A percentile compares a stretch with the other conserved stretches of the same genome.
phyloP scores from a whole-genome alignment of 2,329 filamentous ascomycete species.

The Beauveria scarabaeidicola region DNA sequence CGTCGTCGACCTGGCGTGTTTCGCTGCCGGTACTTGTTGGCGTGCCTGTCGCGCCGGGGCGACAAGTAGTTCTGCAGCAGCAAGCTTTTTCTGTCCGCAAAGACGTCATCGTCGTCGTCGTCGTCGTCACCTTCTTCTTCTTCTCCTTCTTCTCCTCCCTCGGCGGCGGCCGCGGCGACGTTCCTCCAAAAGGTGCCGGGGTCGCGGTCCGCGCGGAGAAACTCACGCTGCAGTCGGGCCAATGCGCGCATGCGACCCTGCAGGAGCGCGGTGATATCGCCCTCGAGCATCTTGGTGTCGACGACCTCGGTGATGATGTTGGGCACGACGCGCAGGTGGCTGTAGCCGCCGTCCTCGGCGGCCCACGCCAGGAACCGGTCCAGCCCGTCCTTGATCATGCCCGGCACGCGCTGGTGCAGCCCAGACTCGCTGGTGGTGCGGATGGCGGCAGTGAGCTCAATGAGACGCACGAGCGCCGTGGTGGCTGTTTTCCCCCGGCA shows the following conservation, averaged over 20 bases:
- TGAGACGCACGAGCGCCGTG: slow-evolving; percentile 28
- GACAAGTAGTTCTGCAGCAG: slow-evolving; percentile 9
- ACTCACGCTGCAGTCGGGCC: slow-evolving; percentile 28
- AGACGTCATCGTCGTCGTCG: not conserved
- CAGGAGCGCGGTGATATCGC: slow-evolving; percentile 27
- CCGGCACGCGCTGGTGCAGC: slow-evolving; percentile 23
- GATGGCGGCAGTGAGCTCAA: slow-evolving; percentile 30
- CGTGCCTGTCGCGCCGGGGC: not conserved
- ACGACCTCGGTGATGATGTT: slow-evolving; percentile 32
- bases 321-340: slow-evolving; percentile 25
- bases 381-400: slow-evolving; percentile 26
- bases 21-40: not conserved
- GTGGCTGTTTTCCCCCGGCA: slow-evolving; percentile 31
- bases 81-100: not conserved
- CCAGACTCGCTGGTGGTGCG: slow-evolving; percentile 28
- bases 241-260: slow-evolving; percentile 27
- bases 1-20: not conserved
- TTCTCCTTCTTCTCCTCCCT: not conserved
- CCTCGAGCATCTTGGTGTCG: slow-evolving; percentile 21
- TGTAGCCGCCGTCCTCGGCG: slow-evolving; percentile 31
- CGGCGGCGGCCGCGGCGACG: slow-evolving; percentile 7
- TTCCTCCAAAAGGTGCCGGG: slow-evolving; percentile 23
- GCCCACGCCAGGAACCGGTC: slow-evolving; percentile 32
- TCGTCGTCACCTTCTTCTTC: not conserved
- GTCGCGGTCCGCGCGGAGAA: slow-evolving; percentile 21